phyloP scores from a whole-genome alignment of 805 yeast genomes.

The Citeromyces matritensis region DNA sequence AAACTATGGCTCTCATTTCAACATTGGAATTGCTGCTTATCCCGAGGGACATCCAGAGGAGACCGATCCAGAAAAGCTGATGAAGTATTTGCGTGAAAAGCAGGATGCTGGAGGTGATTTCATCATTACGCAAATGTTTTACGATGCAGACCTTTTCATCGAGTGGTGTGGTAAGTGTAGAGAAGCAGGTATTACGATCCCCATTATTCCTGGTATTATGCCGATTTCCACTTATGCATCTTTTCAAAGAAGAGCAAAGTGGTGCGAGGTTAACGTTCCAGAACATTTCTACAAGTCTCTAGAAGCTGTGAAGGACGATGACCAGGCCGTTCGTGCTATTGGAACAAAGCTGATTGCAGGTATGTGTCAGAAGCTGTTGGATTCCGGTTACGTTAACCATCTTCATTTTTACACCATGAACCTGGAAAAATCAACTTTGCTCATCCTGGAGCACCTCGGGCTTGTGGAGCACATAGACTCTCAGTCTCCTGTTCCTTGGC shows the following conservation, averaged over 20 bases:
- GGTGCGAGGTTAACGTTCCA: conserved; percentile 85
- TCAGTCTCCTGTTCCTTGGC: conserved; percentile 53
- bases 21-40: conserved; percentile 93
- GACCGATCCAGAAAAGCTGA: conserved; percentile 31
- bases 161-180: conserved; percentile 66
- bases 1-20: conserved; percentile 78
- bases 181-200: conserved; percentile 60
- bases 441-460: conserved; percentile 68
- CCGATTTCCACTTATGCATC: conserved; percentile 94
- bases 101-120: conserved; percentile 92
- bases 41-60: conserved; percentile 98
- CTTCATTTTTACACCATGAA: conserved; percentile 97
- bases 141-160: conserved; percentile 78
- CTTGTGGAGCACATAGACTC: conserved; percentile 18
- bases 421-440: conserved; percentile 77
- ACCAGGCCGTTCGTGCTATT: conserved; percentile 67
- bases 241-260: conserved; percentile 82
- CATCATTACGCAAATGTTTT: conserved; percentile 93
- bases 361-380: conserved; percentile 63
- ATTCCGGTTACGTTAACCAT: conserved; percentile 65
- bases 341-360: conserved; percentile 76
- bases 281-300: conserved; percentile 50
- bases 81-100: conserved; percentile 64
- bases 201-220: conserved; percentile 97
- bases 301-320: conserved; percentile 83